Conservation (phyloP, 495 filamentous ascomycete genomes). For the Penicillium ochrochloron region DNA sequence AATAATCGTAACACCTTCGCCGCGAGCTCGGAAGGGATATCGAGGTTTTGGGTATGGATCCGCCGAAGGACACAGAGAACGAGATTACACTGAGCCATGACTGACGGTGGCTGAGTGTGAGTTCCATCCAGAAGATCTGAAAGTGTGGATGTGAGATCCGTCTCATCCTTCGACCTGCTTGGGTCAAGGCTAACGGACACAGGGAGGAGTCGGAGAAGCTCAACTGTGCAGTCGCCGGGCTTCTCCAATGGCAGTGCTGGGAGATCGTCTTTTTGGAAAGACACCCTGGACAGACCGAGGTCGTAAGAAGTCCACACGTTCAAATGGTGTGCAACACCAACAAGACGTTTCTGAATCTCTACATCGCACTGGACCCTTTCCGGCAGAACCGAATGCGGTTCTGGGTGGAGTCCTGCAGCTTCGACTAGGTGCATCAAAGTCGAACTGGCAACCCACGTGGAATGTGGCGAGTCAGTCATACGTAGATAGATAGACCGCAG, state of each 20-base stretch:
- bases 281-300: slow-evolving; percentile 52
- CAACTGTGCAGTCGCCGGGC: slow-evolving; percentile 39
- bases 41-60: slow-evolving; percentile 45
- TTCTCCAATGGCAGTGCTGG: slow-evolving; percentile 24
- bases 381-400: slow-evolving; percentile 29
- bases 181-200: slow-evolving; percentile 43
- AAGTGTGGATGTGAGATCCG: slow-evolving; percentile 36
- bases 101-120: slow-evolving; percentile 42
- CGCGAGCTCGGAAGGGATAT: slow-evolving; percentile 30
- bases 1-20: slow-evolving; percentile 35
- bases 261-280: slow-evolving; percentile 35
- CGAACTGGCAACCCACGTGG: slow-evolving; percentile 55
- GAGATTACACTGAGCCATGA: slow-evolving; percentile 52
- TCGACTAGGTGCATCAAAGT: slow-evolving; percentile 58
- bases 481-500: slow-evolving; percentile 52
- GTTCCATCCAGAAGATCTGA: slow-evolving; percentile 29
- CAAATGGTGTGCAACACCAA: slow-evolving; percentile 49
- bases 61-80: slow-evolving; percentile 53
- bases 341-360: slow-evolving; percentile 41
- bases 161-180: slow-evolving; percentile 30
- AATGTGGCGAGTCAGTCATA: slow-evolving; percentile 50
- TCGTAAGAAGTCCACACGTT: slow-evolving; percentile 56
- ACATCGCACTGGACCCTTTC: slow-evolving; percentile 27
- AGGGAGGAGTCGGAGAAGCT: slow-evolving; percentile 45
- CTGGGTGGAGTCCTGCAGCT: slow-evolving; percentile 51